Conservation (phyloP, 768 basidiomycete species). For the Cubamyces lactineus region DNA sequence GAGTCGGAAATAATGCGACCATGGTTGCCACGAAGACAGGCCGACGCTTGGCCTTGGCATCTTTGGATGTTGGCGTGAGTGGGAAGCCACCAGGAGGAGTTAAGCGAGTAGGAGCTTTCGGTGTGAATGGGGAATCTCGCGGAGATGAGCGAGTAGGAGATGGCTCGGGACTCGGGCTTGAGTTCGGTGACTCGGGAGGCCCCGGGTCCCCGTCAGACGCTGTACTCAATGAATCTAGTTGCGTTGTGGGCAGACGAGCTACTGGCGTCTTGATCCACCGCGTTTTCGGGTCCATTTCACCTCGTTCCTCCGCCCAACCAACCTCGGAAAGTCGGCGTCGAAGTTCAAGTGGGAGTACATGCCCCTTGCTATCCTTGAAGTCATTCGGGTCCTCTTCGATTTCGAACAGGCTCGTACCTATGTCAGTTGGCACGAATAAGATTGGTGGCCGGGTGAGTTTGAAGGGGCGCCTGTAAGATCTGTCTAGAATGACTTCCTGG, state of each 20-base stretch:
- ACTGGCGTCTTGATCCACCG: constrained; percentile 68
- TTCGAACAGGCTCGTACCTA: constrained; percentile 64
- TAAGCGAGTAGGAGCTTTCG: no score
- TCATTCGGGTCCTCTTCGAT: constrained; percentile 56
- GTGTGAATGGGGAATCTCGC: constrained; percentile 40
- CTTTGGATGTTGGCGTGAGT: no score
- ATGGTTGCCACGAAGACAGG: constrained; percentile 70
- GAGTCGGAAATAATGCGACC: constrained; percentile 53
- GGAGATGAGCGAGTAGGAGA: constrained; percentile 27
- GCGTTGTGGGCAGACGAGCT: constrained; percentile 60
- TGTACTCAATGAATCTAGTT: constrained; percentile 54
- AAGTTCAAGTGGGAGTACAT: constrained; percentile 61
- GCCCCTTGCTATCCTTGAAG: constrained; percentile 47
- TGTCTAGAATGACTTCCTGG: constrained; percentile 63
- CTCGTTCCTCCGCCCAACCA: constrained; percentile 71
- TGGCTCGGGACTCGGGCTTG: constrained; percentile 29
- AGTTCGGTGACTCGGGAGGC: constrained; percentile 30
- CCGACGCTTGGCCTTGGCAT: constrained; percentile 53
- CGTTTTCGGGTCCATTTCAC: constrained; percentile 54
- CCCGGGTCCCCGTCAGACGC: constrained; percentile 29
- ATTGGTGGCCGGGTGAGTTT: constrained; percentile 70
- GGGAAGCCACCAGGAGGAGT: no score
- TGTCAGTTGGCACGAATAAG: constrained; percentile 76
- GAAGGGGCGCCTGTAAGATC: constrained; percentile 65
- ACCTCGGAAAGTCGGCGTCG: constrained; percentile 70